These are phyloP conservation scores for Amylostereum chailletii DNA, from an alignment of 1,284 basidiomycete species.

Conservation along the genomic window DNA sequence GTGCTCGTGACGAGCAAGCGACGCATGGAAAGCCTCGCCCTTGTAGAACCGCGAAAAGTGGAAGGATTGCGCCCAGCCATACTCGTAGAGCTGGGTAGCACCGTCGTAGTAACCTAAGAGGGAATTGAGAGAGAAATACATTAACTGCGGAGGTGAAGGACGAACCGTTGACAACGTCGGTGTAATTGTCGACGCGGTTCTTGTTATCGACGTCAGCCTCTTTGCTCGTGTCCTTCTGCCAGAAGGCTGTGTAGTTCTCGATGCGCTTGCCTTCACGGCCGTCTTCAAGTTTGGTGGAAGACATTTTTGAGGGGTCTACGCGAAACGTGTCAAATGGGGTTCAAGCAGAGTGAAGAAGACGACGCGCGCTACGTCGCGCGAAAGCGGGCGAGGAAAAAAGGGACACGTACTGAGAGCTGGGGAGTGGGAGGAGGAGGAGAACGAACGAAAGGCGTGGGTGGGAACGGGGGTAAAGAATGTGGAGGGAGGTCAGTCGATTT, in stretches of 20 bases:
- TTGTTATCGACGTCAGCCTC: constrained; percentile 67
- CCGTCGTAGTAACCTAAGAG: constrained; percentile 87
- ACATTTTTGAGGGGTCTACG: constrained; percentile 15
- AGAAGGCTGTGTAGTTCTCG: constrained; percentile 89
- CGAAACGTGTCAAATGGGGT: too few species aligned
- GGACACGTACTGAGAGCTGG: too few species aligned
- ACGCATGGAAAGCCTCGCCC: constrained; percentile 81
- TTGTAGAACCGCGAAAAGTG: constrained; percentile 98
- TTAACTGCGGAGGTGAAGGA: constrained; percentile 3
- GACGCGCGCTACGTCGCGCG: too few species aligned
- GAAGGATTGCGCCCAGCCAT: constrained; percentile 90
- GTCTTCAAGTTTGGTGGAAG: constrained; percentile 35
- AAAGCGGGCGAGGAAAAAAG: too few species aligned
- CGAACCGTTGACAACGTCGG: constrained; percentile 89
- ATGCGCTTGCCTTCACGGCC: constrained; percentile 80
- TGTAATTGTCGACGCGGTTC: constrained; percentile 79
- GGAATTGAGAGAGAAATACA: background rate
- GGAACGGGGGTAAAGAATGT: too few species aligned
- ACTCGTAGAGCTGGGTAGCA: constrained; percentile 96
- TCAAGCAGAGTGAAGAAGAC: too few species aligned
- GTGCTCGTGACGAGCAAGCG: constrained; percentile 95
- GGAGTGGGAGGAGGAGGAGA: too few species aligned
- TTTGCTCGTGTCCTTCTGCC: constrained; percentile 79
- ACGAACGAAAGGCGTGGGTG: too few species aligned
- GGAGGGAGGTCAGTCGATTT: too few species aligned